phyloP scores from a whole-genome alignment of 2,329 filamentous ascomycete genomes.

The Cytospora chrysosperma region DNA sequence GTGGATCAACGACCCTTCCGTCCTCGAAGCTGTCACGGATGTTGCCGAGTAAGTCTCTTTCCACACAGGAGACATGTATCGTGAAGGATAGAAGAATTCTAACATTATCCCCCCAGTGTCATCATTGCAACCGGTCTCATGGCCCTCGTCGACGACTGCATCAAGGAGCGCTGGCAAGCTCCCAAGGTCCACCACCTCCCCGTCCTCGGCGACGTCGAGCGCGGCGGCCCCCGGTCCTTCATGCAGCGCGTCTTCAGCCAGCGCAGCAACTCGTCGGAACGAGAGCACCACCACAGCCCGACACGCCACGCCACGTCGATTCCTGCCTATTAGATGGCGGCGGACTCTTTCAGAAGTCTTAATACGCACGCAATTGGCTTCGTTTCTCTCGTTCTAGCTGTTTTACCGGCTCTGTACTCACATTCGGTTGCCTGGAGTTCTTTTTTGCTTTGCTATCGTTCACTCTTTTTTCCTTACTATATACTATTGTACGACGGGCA shows the following conservation, averaged over 20 bases:
- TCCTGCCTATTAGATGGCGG: constrained; percentile 25
- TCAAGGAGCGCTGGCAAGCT: constrained; percentile 71
- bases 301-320: constrained; percentile 28
- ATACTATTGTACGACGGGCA: not conserved
- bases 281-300: constrained; percentile 27
- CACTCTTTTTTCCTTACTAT: not conserved
- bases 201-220: constrained; percentile 38
- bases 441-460: too few relatives aligned
- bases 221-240: constrained; percentile 36
- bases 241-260: constrained; percentile 37
- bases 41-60: constrained; percentile 72
- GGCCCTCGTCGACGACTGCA: constrained; percentile 85
- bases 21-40: constrained; percentile 71
- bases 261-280: constrained; percentile 29
- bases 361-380: not conserved
- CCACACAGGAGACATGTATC: not conserved
- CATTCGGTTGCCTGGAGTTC: too few relatives aligned
- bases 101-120: constrained; percentile 56
- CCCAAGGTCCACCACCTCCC: constrained; percentile 43
- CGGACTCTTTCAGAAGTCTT: not conserved
- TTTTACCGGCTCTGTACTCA: not conserved
- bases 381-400: not conserved
- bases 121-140: constrained; percentile 89
- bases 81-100: constrained; percentile 28
- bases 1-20: constrained; percentile 76